phyloP scores from a whole-genome alignment of 2,329 filamentous ascomycete species.

The Elsinoe ampelina region DNA sequence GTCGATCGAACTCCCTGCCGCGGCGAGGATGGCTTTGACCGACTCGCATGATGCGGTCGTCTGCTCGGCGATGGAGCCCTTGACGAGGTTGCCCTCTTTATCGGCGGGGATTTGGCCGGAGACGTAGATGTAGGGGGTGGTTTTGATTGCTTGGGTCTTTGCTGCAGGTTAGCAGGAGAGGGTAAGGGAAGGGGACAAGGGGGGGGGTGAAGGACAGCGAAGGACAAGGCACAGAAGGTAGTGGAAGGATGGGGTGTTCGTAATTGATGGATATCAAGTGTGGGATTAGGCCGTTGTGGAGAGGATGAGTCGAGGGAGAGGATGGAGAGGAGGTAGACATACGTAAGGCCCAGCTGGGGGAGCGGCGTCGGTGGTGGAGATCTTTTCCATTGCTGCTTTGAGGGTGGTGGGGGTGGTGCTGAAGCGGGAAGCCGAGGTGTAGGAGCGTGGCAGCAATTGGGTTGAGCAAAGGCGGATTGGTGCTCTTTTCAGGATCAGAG shows the following conservation, averaged over 20 bases:
- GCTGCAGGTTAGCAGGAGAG: background rate
- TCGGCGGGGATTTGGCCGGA: slow-evolving; percentile 71
- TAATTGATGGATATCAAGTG: too few relatives aligned
- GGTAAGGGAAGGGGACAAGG: background rate
- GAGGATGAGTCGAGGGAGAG: too few relatives aligned
- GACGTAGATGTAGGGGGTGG: slow-evolving; percentile 59
- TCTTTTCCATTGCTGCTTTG: slow-evolving; percentile 37
- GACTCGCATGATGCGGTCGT: slow-evolving; percentile 67
- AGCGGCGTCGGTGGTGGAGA: slow-evolving; percentile 32
- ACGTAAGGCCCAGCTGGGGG: slow-evolving; percentile 36
- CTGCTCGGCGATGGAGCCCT: slow-evolving; percentile 58
- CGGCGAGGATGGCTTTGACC: slow-evolving; percentile 72
- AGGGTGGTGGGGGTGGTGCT: slow-evolving; percentile 14
- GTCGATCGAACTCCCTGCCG: slow-evolving; percentile 66
- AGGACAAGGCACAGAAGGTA: too few relatives aligned
- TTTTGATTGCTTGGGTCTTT: slow-evolving; percentile 52
- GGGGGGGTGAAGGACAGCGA: too few relatives aligned
- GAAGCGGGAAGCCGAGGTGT: background rate
- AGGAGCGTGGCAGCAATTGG: background rate
- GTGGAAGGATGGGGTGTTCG: too few relatives aligned
- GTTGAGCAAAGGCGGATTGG: background rate
- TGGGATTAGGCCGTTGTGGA: too few relatives aligned
- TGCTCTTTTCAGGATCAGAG: slow-evolving; percentile 3
- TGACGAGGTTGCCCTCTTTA: slow-evolving; percentile 49
- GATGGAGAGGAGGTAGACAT: slow-evolving; percentile 21